Percentiles rank a stretch among this genome's conserved stretches.
Evolutionary conservation across 1,284 basidiomycete genomes (phyloP).

Genomic region (Ganoderma leucocontextum): DNA sequence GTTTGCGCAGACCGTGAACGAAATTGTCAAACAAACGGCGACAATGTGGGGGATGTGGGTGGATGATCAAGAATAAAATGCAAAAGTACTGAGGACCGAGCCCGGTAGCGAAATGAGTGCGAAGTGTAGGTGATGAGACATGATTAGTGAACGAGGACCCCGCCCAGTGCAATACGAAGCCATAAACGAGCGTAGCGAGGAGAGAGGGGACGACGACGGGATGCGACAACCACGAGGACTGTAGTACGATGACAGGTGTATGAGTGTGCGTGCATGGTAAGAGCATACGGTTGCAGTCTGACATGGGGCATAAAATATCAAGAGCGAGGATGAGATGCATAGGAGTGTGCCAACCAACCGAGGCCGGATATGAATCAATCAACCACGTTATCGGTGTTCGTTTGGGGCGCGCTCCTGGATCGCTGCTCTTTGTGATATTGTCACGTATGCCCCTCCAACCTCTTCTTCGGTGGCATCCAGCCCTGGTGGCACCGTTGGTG

Average conservation of each 20-base stretch:
- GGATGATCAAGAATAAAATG: constrained; percentile 27
- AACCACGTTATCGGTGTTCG: constrained; percentile 28
- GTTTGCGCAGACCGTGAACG: constrained; percentile 32
- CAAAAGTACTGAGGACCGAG: constrained; percentile 32
- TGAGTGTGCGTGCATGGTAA: constrained; percentile 31
- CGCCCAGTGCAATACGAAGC: constrained; percentile 27
- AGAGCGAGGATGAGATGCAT: constrained; percentile 33
- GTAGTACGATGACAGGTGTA: constrained; percentile 34
- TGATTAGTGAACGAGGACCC: constrained; percentile 34
- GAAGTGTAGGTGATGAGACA: constrained; percentile 31
- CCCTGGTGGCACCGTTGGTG: constrained; percentile 74
- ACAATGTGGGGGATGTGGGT: constrained; percentile 29
- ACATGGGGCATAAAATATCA: constrained; percentile 39
- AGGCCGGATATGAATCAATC: constrained; percentile 18
- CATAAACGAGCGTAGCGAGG: constrained; percentile 30
- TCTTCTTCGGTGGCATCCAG: constrained; percentile 65
- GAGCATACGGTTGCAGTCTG: constrained; percentile 33
- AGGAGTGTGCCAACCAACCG: constrained; percentile 20
- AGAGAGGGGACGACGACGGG: constrained; percentile 31
- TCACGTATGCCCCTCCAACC: constrained; percentile 82
- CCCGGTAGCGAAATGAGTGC: constrained; percentile 27
- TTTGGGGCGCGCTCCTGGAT: constrained; percentile 36
- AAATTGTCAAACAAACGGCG: constrained; percentile 27
- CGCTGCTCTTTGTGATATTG: constrained; percentile 76
- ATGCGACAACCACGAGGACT: constrained; percentile 33